Percentiles rank a stretch among this genome's conserved stretches.
Conservation (phyloP, 2,329 filamentous ascomycete genomes). For the Penicillium sp. region DNA sequence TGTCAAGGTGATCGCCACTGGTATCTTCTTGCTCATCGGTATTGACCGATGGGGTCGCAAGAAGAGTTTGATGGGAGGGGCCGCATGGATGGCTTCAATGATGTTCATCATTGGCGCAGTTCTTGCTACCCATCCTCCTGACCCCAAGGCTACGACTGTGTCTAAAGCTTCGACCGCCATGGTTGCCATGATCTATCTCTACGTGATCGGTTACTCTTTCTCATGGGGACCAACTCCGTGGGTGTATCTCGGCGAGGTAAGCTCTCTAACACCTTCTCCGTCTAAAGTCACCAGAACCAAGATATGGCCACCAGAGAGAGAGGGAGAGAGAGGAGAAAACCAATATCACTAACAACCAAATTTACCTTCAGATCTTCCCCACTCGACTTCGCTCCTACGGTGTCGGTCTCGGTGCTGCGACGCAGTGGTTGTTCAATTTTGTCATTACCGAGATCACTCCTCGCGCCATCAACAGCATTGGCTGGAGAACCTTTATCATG, state of each 20-base stretch:
- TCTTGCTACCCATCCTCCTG: conserved; percentile 29
- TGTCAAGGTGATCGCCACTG: conserved; percentile 35
- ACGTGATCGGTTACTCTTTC: conserved; percentile 31
- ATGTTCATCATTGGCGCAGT: conserved; percentile 37
- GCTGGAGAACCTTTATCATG: conserved; percentile 38
- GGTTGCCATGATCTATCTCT: conserved; percentile 49
- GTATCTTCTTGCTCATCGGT: conserved; percentile 32
- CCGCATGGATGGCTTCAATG: conserved; percentile 32
- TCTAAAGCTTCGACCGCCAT: conserved; percentile 30
- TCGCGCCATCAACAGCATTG: conserved; percentile 34
- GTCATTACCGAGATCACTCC: conserved; percentile 39
- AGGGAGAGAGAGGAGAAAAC: too few species aligned
- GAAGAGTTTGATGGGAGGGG: conserved; percentile 31
- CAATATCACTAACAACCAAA: too few species aligned
- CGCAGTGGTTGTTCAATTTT: conserved; percentile 40
- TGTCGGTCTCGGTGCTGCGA: conserved; percentile 35
- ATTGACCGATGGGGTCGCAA: conserved; percentile 37
- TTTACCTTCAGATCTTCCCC: conserved; percentile 30
- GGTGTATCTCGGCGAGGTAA: conserved; percentile 31
- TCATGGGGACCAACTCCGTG: conserved; percentile 26
- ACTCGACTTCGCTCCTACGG: conserved; percentile 37
- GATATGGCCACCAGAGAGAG: too few species aligned
- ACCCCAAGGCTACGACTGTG: conserved; percentile 20
- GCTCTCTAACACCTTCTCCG: not conserved
- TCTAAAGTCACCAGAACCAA: too few species aligned